A percentile compares a stretch with the other conserved stretches of the same genome.
phyloP scores from a whole-genome alignment of 169 alveolate species.

The Toxoplasma gondii region DNA sequence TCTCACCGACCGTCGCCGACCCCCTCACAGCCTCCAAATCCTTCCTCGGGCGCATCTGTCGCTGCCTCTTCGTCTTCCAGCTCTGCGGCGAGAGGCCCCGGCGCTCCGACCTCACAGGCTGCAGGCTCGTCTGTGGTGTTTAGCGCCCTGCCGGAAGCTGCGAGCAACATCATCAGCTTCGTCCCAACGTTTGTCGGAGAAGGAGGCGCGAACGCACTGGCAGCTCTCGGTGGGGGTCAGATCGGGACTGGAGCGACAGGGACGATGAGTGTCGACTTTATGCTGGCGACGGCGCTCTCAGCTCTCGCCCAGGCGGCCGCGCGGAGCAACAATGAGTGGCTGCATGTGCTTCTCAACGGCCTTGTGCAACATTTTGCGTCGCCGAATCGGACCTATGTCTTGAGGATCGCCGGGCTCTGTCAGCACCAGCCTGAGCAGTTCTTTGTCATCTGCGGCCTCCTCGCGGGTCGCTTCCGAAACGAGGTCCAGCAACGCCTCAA shows the following conservation, averaged over 20 bases:
- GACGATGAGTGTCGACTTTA: background rate
- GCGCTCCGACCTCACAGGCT: background rate
- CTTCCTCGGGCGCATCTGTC: background rate
- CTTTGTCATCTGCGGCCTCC: slow-evolving; percentile 30
- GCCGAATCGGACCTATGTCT: slow-evolving; percentile 27
- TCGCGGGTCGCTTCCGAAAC: slow-evolving; percentile 26
- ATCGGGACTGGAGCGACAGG: background rate
- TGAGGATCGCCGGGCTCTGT: slow-evolving; percentile 23
- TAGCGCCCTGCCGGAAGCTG: background rate
- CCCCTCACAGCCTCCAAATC: background rate
- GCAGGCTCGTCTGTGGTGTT: background rate
- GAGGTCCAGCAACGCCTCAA: slow-evolving; percentile 44
- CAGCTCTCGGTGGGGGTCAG: background rate
- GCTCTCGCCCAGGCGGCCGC: slow-evolving; percentile 33
- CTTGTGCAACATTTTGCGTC: slow-evolving; percentile 40
- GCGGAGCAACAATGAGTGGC: slow-evolving; percentile 31
- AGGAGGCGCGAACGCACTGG: background rate
- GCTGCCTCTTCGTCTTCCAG: background rate
- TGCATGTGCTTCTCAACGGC: slow-evolving; percentile 26
- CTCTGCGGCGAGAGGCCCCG: background rate
- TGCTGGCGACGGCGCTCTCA: slow-evolving; percentile 38
- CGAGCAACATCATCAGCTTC: background rate
- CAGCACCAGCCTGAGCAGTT: slow-evolving; percentile 50
- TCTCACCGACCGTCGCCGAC: background rate
- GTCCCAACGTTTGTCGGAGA: background rate